These are phyloP conservation scores for Sphaerobolus stellatus DNA, from an alignment of 1,284 basidiomycete genomes.

Conservation along the genomic window DNA sequence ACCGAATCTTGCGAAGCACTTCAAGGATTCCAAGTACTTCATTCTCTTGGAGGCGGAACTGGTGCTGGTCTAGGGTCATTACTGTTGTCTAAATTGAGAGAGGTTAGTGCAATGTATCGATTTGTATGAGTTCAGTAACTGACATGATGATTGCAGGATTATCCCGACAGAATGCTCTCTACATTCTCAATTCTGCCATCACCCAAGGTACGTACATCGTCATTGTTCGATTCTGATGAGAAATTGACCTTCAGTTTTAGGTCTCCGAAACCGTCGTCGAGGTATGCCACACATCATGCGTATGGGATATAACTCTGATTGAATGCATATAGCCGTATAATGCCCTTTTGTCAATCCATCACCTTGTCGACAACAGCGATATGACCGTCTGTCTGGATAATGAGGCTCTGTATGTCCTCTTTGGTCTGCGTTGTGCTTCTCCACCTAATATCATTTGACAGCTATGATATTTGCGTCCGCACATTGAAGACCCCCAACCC, in stretches of 20 bases:
- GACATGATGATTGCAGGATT: constrained; percentile 58
- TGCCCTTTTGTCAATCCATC: constrained; percentile 85
- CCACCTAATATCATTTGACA: constrained; percentile 26
- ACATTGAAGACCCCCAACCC: constrained; percentile 76
- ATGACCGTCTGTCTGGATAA: constrained; percentile 92
- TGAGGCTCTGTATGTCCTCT: constrained; percentile 72
- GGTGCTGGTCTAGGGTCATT: constrained; percentile 86
- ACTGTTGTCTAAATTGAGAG: constrained; percentile 80
- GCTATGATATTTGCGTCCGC: constrained; percentile 79
- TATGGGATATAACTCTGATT: constrained; percentile 1
- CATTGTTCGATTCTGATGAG: constrained; percentile 2
- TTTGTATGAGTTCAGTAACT: constrained; percentile 25
- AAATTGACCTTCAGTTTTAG: constrained; percentile 30
- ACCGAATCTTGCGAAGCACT: constrained; percentile 82
- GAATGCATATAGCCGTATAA: constrained; percentile 72
- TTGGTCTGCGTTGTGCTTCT: constrained; percentile 7
- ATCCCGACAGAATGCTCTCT: constrained; percentile 89
- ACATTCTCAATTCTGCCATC: constrained; percentile 93
- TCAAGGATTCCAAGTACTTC: constrained; percentile 92
- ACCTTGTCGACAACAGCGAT: constrained; percentile 90
- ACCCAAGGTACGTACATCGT: constrained; percentile 66
- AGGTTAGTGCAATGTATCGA: constrained; percentile 46
- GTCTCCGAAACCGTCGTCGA: constrained; percentile 97
- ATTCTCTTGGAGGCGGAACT: constrained; percentile 93
- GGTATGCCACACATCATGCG: constrained; percentile 36